These are phyloP conservation scores for Ogataea pilisensis DNA, from an alignment of 805 yeast species.

Conservation along the genomic window DNA sequence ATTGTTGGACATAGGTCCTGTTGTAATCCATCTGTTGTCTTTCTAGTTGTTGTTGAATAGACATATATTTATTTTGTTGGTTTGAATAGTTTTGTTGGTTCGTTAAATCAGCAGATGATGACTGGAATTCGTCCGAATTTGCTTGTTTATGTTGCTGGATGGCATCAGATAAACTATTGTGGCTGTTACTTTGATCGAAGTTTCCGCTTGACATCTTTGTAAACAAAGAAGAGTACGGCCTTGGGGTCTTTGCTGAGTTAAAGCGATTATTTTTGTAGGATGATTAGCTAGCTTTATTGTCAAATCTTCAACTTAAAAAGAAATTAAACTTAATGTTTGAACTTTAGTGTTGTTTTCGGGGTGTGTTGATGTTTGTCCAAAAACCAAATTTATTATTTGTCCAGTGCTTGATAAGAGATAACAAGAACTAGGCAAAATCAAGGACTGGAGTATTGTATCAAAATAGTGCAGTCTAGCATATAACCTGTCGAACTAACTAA, in stretches of 20 bases:
- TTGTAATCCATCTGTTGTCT: slow-evolving; percentile 4
- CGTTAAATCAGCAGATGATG: neutral
- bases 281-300: no score
- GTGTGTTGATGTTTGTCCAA: no score
- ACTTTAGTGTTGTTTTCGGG: no score
- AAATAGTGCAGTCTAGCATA: no score
- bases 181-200: neutral
- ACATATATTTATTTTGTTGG: neutral
- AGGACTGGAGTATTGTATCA: no score
- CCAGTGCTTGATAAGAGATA: no score
- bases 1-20: neutral
- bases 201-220: neutral
- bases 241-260: neutral
- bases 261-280: neutral
- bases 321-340: no score
- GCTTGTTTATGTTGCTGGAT: neutral
- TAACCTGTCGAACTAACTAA: no score
- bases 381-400: no score
- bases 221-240: no score
- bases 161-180: neutral
- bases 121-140: neutral
- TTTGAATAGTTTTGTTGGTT: neutral
- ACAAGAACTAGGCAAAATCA: no score
- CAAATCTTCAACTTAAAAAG: no score
- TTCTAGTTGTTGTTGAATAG: slow-evolving; percentile 5